phyloP scores from a whole-genome alignment of 2,329 filamentous ascomycete species.

The Penicillium thymicola region DNA sequence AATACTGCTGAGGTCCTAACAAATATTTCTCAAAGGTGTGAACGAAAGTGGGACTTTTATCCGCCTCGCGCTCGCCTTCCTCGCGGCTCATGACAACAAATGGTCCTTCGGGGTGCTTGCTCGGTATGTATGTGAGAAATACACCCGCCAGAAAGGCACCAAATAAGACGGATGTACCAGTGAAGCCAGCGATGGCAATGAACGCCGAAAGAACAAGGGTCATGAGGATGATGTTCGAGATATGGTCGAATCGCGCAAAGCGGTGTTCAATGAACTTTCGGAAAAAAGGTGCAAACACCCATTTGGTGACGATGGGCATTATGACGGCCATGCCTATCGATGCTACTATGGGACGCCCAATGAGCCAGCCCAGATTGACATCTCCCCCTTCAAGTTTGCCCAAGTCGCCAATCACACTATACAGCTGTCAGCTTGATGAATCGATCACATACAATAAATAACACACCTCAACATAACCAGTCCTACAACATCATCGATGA shows the following conservation, averaged over 20 bases:
- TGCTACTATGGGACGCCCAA: constrained; percentile 40
- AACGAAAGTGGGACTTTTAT: constrained; percentile 39
- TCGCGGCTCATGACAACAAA: constrained; percentile 37
- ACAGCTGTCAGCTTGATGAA: background rate
- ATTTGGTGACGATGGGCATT: constrained; percentile 38
- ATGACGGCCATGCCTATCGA: constrained; percentile 36
- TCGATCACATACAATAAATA: background rate
- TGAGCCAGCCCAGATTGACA: constrained; percentile 37
- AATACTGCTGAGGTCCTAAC: constrained; percentile 32
- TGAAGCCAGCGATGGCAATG: constrained; percentile 33
- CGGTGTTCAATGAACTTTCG: constrained; percentile 34
- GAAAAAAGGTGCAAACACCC: constrained; percentile 39
- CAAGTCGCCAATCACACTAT: constrained; percentile 36
- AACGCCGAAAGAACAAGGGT: constrained; percentile 32
- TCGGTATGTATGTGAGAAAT: constrained; percentile 38
- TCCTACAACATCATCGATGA: constrained; percentile 48
- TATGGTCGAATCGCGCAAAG: constrained; percentile 34
- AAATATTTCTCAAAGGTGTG: constrained; percentile 42
- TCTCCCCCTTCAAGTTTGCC: constrained; percentile 19
- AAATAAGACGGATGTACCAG: constrained; percentile 40
- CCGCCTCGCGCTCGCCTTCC: constrained; percentile 30
- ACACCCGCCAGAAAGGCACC: constrained; percentile 38
- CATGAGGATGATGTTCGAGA: constrained; percentile 38
- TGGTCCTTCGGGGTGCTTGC: constrained; percentile 35
- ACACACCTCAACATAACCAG: constrained; percentile 38